phyloP scores from a whole-genome alignment of 768 basidiomycete genomes.

The Hemileccinum rubropunctum region DNA sequence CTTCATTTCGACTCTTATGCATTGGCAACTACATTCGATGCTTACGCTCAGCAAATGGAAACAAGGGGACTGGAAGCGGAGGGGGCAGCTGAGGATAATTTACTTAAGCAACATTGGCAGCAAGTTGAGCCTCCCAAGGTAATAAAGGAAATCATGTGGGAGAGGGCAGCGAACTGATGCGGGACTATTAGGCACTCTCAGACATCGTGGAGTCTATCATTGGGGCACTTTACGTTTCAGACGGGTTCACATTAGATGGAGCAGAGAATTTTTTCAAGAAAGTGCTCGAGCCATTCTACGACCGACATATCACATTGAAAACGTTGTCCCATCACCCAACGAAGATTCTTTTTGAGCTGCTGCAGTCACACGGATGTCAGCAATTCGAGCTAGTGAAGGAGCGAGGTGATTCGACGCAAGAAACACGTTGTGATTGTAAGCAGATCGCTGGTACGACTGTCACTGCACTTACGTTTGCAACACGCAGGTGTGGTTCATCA shows the following conservation, averaged over 20 bases:
- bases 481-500: constrained; percentile 65
- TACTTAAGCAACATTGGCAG: constrained; percentile 74
- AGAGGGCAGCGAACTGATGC: constrained; percentile 3
- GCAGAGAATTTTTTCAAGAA: constrained; percentile 64
- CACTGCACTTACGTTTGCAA: constrained; percentile 15
- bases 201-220: constrained; percentile 80
- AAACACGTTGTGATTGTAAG: constrained; percentile 55
- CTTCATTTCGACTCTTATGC: constrained; percentile 56
- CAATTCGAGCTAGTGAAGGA: constrained; percentile 60
- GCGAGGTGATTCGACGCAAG: constrained; percentile 31
- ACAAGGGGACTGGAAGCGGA: constrained; percentile 46
- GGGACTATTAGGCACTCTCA: constrained; percentile 56
- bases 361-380: constrained; percentile 72
- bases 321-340: constrained; percentile 78
- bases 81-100: constrained; percentile 47
- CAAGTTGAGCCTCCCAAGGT: constrained; percentile 80
- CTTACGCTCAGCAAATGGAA: constrained; percentile 51
- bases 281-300: constrained; percentile 74
- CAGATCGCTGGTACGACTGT: constrained; percentile 2
- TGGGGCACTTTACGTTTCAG: constrained; percentile 78
- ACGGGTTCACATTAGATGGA: constrained; percentile 61
- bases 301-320: constrained; percentile 68
- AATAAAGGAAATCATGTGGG: constrained; percentile 7
- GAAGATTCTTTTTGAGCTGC: constrained; percentile 66
- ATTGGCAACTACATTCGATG: constrained; percentile 47